Evolutionary conservation across 2,329 filamentous ascomycete genomes (phyloP).

Genomic region (Diaporthe nobilis): DNA sequence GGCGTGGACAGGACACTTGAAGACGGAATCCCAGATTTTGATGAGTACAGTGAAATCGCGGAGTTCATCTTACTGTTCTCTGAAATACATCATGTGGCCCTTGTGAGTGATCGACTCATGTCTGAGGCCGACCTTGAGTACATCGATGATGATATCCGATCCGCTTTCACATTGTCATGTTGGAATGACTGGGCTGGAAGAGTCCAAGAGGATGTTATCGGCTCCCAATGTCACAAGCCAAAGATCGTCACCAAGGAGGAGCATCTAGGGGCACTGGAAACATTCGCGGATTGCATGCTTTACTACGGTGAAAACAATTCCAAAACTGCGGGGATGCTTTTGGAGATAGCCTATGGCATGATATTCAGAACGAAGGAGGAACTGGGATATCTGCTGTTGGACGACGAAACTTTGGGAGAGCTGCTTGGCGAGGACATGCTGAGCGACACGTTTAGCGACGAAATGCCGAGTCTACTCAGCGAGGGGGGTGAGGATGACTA

Average conservation of each 20-base stretch:
- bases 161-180: background rate
- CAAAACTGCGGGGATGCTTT: background rate
- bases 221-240: background rate
- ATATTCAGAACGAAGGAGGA: background rate
- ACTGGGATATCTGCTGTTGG: background rate
- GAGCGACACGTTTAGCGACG: background rate
- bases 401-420: background rate
- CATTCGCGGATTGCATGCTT: background rate
- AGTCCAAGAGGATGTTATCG: background rate
- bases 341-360: background rate
- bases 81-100: background rate
- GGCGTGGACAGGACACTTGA: accelerated
- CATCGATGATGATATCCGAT: background rate
- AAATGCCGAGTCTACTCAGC: background rate
- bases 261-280: background rate
- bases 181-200: slow-evolving; percentile 2
- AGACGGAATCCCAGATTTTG: accelerated
- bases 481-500: background rate
- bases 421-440: background rate
- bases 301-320: accelerated
- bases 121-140: background rate
- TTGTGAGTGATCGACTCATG: slow-evolving; percentile 2
- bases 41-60: accelerated
- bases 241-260: background rate
- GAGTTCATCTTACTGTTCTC: background rate